Evolutionary conservation across 2,329 filamentous ascomycete species (phyloP), one percentile per base, ranked within the genome.

Genomic region (Fusarium decemcellulare): DNA sequence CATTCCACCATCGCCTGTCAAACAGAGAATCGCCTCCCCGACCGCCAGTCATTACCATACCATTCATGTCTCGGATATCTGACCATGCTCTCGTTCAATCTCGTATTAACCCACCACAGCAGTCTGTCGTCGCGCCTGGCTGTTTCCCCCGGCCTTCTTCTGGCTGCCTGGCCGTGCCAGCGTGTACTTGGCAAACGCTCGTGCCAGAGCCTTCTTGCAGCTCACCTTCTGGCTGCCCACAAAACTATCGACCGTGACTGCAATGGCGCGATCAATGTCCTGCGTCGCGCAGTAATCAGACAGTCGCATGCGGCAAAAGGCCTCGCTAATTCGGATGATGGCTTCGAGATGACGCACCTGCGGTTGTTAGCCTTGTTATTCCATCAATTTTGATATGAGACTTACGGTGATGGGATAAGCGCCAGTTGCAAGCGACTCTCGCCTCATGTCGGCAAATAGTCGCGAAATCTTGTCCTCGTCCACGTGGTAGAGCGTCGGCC

Each of bases 271-370:
- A 81, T 99, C 96, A 74, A 99, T 97, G 77, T 99, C 96, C 63
- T 92, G 89, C 2, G 92, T 83, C 7, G 92, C 92, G 81, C 95
- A 97, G 84, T 97, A 98, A 72, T 99, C 96, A 0, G 93, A 96
- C n/a, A 99, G 86, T 14, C 96, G 92, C 96, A 99, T 99, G 77
- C 97, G 95, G 81, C 93, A 97, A 83, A 99, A 99, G 0, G 95
- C 84, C 80, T 99, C 96, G 61, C 91, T 91, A 76, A 97, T 97
- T 77, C 96, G 93, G 84, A 99, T 97, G 76, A 98, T 98, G 67
- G 95, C 95, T 87, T 99, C 96, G 36, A 99, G 86, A 83, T 99
- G 96, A 85, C 96, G 95, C 70, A 98, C 93, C 94, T 97, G 14
- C 0, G n/a, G 4, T 42, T 18, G 57, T 76, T 68, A 76, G 68